phyloP scores from a whole-genome alignment of 2,329 filamentous ascomycete species.

The Penicillium sp. region DNA sequence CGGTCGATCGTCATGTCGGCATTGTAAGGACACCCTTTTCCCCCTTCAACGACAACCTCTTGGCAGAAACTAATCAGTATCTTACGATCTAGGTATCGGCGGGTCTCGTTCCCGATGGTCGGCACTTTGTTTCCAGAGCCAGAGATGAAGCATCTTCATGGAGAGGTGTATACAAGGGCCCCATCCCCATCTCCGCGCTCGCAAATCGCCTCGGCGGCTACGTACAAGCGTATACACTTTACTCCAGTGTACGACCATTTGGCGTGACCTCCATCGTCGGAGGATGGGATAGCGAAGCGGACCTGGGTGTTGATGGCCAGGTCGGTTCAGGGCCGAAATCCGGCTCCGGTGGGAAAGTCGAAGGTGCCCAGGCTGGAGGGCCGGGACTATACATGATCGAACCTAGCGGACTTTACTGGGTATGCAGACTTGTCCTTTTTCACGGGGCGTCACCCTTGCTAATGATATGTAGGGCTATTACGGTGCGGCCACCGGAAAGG shows the following conservation, averaged over 20 bases:
- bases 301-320: conserved; percentile 81
- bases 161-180: conserved; percentile 90
- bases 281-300: conserved; percentile 86
- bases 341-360: conserved; percentile 78
- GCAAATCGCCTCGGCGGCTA: conserved; percentile 93
- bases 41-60: conserved; percentile 2
- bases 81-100: conserved; percentile 67
- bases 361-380: conserved; percentile 73
- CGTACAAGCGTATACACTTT: conserved; percentile 94
- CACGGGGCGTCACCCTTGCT: conserved; percentile 13
- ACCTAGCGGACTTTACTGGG: conserved; percentile 93
- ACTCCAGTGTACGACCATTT: conserved; percentile 93
- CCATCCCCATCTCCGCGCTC: conserved; percentile 82
- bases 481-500: conserved; percentile 94
- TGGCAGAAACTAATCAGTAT: conserved; percentile 3
- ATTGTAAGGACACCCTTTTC: conserved; percentile 58
- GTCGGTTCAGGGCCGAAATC: conserved; percentile 74
- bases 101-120: conserved; percentile 88
- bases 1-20: conserved; percentile 87
- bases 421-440: conserved; percentile 31
- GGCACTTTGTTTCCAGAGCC: conserved; percentile 90
- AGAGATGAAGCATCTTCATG: conserved; percentile 89
- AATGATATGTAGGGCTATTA: conserved; percentile 69
- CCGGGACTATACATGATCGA: conserved; percentile 99
- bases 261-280: conserved; percentile 92